Conservation (phyloP, 306 rosid genomes). For the Rosa rugosa region DNA sequence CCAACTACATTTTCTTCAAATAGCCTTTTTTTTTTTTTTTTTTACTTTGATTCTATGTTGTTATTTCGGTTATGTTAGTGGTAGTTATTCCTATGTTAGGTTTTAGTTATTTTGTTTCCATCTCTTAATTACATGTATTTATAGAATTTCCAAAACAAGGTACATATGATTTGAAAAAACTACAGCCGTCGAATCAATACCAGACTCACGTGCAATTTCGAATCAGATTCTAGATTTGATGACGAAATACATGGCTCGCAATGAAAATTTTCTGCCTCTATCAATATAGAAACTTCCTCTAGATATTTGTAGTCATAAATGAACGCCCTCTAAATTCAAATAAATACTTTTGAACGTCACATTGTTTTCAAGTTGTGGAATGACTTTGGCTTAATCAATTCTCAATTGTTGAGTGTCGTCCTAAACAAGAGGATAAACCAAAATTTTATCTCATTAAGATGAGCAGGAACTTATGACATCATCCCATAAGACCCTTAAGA, state of each 20-base stretch:
- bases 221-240: too few species aligned
- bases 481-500: background rate
- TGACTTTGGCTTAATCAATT: background rate
- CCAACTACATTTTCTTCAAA: background rate
- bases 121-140: background rate
- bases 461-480: background rate
- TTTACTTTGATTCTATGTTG: background rate
- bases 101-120: background rate
- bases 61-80: background rate
- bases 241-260: background rate
- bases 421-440: background rate
- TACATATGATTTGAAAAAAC: too few species aligned
- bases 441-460: background rate
- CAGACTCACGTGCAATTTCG: background rate
- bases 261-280: background rate
- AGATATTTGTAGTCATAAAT: background rate
- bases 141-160: background rate
- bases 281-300: background rate
- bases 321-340: background rate
- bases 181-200: background rate
- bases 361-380: background rate
- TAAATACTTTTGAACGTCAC: background rate
- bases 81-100: background rate
- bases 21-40: background rate
- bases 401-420: background rate